These are phyloP conservation scores for Tricholoma bakamatsutake DNA, from an alignment of 768 basidiomycete species.

Conservation along the genomic window DNA sequence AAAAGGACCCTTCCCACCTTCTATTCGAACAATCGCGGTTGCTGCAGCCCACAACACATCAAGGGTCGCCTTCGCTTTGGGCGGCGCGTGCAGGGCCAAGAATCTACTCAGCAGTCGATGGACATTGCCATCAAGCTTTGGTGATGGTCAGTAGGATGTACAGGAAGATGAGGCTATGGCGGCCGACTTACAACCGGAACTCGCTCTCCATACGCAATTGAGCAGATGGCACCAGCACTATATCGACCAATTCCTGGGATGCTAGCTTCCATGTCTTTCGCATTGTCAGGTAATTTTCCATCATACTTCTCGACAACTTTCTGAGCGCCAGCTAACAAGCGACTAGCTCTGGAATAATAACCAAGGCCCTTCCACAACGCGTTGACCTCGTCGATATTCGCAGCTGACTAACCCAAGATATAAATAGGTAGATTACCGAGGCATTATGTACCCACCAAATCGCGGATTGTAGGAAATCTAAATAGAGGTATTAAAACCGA, in stretches of 20 bases:
- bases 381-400: slow-evolving; percentile 82
- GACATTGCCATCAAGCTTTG: slow-evolving; percentile 86
- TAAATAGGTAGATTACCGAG: slow-evolving; percentile 5
- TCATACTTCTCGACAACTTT: slow-evolving; percentile 60
- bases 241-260: slow-evolving; percentile 89
- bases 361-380: slow-evolving; percentile 88
- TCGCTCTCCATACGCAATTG: slow-evolving; percentile 82
- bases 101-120: slow-evolving; percentile 80
- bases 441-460: slow-evolving; percentile 46
- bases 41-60: slow-evolving; percentile 84
- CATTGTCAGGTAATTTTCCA: slow-evolving; percentile 75
- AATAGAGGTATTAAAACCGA: slow-evolving; percentile 6
- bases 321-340: slow-evolving; percentile 79
- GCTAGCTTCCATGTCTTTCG: slow-evolving; percentile 71
- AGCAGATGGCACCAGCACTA: slow-evolving; percentile 79
- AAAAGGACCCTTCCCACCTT: slow-evolving; percentile 10
- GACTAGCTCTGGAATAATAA: slow-evolving; percentile 83
- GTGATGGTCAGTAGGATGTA: slow-evolving; percentile 3
- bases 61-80: slow-evolving; percentile 72
- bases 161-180: not conserved
- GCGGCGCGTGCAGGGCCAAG: slow-evolving; percentile 74
- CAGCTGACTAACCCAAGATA: slow-evolving; percentile 41
- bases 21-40: slow-evolving; percentile 50
- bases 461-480: slow-evolving; percentile 78
- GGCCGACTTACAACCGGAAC: slow-evolving; percentile 69